phyloP scores from a whole-genome alignment of 805 yeast genomes.

The Candida palmyrensis region DNA sequence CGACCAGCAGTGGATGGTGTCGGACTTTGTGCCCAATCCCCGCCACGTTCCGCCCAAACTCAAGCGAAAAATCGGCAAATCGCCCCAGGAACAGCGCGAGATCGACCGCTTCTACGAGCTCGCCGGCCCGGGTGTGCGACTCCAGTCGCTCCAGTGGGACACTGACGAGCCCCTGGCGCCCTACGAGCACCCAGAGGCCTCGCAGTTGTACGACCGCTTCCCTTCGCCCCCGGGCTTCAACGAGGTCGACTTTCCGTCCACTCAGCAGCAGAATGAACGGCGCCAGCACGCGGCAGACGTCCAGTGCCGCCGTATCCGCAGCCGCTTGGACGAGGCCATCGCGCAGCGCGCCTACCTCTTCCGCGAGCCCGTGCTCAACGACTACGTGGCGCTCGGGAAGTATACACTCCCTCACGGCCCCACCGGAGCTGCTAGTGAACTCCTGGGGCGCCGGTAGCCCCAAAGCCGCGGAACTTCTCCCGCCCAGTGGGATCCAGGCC shows the following conservation, averaged over 20 bases:
- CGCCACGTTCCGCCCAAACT: conserved; percentile 14
- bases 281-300: conserved; percentile 15
- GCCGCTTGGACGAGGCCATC: conserved; percentile 23
- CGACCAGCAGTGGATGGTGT: conserved; percentile 28
- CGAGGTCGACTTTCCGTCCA: conserved; percentile 31
- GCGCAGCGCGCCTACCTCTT: conserved; percentile 30
- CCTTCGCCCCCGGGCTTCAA: conserved; percentile 38
- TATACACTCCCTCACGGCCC: too few species aligned
- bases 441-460: too few species aligned
- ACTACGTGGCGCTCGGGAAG: too few species aligned
- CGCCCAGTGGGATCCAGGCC: too few species aligned
- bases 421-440: too few species aligned
- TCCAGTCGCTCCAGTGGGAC: conserved; percentile 4
- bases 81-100: conserved; percentile 11
- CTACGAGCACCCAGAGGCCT: conserved; percentile 12
- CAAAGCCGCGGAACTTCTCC: too few species aligned
- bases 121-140: conserved; percentile 5
- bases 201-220: conserved; percentile 32
- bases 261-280: conserved; percentile 24
- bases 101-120: conserved; percentile 10
- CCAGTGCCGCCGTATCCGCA: conserved; percentile 20
- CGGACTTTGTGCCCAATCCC: conserved; percentile 31
- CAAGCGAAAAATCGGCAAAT: conserved; percentile 11
- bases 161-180: conserved; percentile 9
- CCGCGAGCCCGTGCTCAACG: conserved; percentile 24